phyloP scores from a whole-genome alignment of 2,329 filamentous ascomycete genomes.

The Colletotrichum eleusines region DNA sequence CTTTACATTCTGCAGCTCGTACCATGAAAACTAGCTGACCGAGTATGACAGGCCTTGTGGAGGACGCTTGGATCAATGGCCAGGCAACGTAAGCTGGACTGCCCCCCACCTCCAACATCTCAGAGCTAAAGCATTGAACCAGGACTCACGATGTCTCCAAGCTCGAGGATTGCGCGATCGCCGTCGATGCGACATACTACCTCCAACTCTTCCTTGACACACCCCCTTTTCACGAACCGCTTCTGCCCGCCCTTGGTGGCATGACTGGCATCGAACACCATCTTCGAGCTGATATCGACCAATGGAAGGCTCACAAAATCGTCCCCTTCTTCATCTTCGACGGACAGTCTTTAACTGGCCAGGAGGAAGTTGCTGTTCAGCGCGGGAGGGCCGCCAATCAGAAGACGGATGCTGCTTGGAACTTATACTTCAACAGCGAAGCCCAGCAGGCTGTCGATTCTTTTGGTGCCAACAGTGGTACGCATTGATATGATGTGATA shows the following conservation, averaged over 20 bases:
- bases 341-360: slow-evolving; percentile 83
- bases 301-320: slow-evolving; percentile 77
- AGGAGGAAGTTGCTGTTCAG: slow-evolving; percentile 76
- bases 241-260: slow-evolving; percentile 90
- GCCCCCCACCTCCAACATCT: slow-evolving; percentile 10
- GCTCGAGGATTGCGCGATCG: slow-evolving; percentile 80
- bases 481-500: slow-evolving; percentile 43
- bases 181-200: slow-evolving; percentile 91
- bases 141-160: slow-evolving; percentile 75
- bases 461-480: slow-evolving; percentile 86
- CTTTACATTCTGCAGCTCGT: background rate
- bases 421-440: slow-evolving; percentile 83
- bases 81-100: slow-evolving; percentile 47
- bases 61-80: slow-evolving; percentile 57
- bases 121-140: slow-evolving; percentile 29
- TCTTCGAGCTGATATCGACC: slow-evolving; percentile 81
- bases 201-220: slow-evolving; percentile 82
- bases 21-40: slow-evolving; percentile 25
- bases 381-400: slow-evolving; percentile 74
- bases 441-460: slow-evolving; percentile 84
- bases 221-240: slow-evolving; percentile 81
- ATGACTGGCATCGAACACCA: slow-evolving; percentile 82
- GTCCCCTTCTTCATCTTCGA: slow-evolving; percentile 93
- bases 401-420: slow-evolving; percentile 85
- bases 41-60: slow-evolving; percentile 49